Conservation (phyloP, 345 rosid genomes). For the Aethionema arabicum region DNA sequence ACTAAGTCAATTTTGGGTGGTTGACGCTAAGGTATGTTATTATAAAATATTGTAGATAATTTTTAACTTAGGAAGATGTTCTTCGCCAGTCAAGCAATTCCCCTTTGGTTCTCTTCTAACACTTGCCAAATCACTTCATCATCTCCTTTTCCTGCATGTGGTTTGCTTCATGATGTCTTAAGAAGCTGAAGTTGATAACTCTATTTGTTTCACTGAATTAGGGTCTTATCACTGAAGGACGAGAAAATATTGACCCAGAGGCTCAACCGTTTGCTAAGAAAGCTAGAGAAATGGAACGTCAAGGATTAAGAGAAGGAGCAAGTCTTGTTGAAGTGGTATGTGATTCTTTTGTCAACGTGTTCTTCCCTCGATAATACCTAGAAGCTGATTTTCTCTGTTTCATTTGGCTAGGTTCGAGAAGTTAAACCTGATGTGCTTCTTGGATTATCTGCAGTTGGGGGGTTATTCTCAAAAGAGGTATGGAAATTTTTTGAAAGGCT, state of each 20-base stretch:
- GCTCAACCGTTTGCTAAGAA: constrained; percentile 85
- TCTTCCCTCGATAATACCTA: no score
- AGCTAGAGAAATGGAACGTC: constrained; percentile 75
- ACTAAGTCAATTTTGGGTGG: constrained; percentile 94
- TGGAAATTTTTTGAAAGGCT: constrained; percentile 11
- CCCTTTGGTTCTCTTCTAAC: constrained; percentile 3
- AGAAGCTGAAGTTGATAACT: constrained; percentile 20
- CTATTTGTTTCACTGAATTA: constrained; percentile 38
- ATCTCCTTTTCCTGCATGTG: constrained; percentile 41
- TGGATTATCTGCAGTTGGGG: constrained; percentile 99
- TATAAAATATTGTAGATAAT: constrained; percentile 9
- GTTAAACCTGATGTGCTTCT: constrained; percentile 99
- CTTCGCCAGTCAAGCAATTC: not conserved
- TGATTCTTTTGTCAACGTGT: constrained; percentile 14
- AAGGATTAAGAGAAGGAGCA: constrained; percentile 87
- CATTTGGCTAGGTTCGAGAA: constrained; percentile 64
- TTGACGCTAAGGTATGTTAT: constrained; percentile 76
- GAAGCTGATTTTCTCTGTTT: constrained; percentile 27
- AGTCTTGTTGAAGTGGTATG: constrained; percentile 85
- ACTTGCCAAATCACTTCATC: constrained; percentile 5
- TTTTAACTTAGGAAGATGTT: constrained; percentile 15
- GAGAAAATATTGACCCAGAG: constrained; percentile 70
- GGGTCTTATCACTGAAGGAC: constrained; percentile 93
- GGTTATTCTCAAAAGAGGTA: constrained; percentile 95
- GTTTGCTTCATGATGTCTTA: constrained; percentile 43